Percentiles rank a stretch among this genome's conserved stretches.
Conservation (phyloP, 2,329 filamentous ascomycete species). For the Aspergillus bombycis region DNA sequence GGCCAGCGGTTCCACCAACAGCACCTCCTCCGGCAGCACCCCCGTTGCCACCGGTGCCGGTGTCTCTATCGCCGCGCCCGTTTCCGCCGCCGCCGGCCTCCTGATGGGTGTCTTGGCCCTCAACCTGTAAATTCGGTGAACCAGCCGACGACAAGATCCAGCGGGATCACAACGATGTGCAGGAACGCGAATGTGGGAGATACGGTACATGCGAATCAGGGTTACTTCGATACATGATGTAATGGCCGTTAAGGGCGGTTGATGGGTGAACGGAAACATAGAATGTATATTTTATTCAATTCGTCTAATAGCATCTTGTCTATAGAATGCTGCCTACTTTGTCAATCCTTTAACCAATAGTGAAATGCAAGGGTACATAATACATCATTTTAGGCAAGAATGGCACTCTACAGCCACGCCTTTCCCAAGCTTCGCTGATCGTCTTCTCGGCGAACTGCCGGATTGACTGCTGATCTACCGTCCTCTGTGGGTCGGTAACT, state of each 20-base stretch:
- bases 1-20: background rate
- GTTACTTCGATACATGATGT: background rate
- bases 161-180: background rate
- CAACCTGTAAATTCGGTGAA: background rate
- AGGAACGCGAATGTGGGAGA: background rate
- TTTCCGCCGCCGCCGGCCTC: conserved; percentile 23
- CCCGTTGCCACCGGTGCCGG: conserved; percentile 11
- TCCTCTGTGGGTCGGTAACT: background rate
- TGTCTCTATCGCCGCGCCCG: conserved; percentile 16
- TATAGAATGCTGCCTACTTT: background rate
- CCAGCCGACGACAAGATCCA: background rate
- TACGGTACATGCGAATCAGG: background rate
- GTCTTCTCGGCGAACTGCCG: background rate
- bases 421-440: background rate
- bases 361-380: too few species aligned
- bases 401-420: background rate
- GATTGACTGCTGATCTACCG: background rate
- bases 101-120: conserved; percentile 25
- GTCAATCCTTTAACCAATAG: background rate
- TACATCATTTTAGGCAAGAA: too few species aligned
- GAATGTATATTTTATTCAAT: background rate
- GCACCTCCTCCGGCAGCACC: conserved; percentile 2
- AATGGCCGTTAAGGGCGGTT: background rate
- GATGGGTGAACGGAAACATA: background rate
- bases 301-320: background rate